These are phyloP conservation scores for Coelastrella sp. DNA, from an alignment of 139 green algal genomes.

Conservation along the genomic window DNA sequence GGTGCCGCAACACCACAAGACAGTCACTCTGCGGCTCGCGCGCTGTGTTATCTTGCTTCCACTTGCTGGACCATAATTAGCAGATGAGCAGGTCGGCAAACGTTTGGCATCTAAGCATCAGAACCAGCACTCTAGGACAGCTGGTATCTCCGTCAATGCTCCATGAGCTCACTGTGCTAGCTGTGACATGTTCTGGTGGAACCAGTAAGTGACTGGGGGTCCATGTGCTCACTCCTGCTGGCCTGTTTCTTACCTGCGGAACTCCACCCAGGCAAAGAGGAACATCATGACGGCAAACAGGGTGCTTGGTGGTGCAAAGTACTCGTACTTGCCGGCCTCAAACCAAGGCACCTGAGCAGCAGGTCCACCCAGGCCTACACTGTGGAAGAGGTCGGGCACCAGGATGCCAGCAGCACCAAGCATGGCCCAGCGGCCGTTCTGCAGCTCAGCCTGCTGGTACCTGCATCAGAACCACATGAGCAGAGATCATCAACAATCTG, in stretches of 20 bases:
- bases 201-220: too few species aligned
- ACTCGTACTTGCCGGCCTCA: slow-evolving; percentile 69
- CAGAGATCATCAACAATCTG: neutral
- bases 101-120: too few species aligned
- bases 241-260: slow-evolving; percentile 32
- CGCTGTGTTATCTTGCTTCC: too few species aligned
- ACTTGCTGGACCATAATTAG: neutral
- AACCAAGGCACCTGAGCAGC: slow-evolving; percentile 56
- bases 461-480: slow-evolving; percentile 29
- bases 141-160: too few species aligned
- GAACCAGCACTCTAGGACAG: too few species aligned
- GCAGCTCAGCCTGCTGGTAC: slow-evolving; percentile 69
- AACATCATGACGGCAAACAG: slow-evolving; percentile 81
- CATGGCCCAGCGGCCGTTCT: slow-evolving; percentile 75
- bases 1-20: neutral
- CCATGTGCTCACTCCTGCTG: too few species aligned
- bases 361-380: slow-evolving; percentile 48
- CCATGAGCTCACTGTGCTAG: too few species aligned
- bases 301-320: slow-evolving; percentile 60
- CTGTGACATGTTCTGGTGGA: too few species aligned
- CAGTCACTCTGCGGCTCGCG: too few species aligned
- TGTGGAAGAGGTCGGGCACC: slow-evolving; percentile 61
- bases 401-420: slow-evolving; percentile 76
- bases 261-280: slow-evolving; percentile 81
- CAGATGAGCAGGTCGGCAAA: neutral